phyloP scores from a whole-genome alignment of 106 monocot species.

The Narthecium ossifragum region DNA sequence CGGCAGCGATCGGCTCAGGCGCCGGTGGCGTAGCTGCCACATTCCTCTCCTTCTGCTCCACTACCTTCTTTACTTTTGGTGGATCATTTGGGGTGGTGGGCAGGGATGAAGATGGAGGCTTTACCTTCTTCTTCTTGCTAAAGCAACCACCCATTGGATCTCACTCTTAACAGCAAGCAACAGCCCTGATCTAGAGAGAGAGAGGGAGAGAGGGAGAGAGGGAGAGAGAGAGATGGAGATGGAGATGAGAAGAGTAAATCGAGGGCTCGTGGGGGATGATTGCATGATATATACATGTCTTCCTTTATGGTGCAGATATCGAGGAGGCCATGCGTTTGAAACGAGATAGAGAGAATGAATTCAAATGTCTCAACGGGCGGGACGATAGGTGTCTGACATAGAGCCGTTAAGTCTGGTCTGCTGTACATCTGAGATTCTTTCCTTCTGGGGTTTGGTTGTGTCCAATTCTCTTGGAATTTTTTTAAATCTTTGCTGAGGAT shows the following conservation, averaged over 20 bases:
- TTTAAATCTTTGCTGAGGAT: neutral
- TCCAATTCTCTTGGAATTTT: neutral
- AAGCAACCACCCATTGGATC: constrained; percentile 3
- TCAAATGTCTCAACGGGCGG: neutral
- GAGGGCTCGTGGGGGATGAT: neutral
- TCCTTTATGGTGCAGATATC: neutral
- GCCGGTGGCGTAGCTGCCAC: constrained; percentile 17
- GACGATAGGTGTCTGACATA: neutral
- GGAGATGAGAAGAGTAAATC: neutral
- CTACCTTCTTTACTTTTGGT: neutral
- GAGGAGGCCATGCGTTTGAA: neutral
- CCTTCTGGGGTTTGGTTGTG: too few relatives aligned
- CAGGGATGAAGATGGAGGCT: neutral
- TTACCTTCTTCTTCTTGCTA: constrained; percentile 2
- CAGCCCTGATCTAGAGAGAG: neutral
- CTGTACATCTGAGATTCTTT: neutral
- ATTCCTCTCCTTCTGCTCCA: neutral
- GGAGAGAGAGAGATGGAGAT: neutral
- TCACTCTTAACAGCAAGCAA: neutral
- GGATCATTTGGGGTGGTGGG: neutral
- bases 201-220: neutral
- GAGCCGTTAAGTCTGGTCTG: neutral
- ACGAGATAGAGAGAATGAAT: neutral
- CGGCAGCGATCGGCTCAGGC: constrained; percentile 39
- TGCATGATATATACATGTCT: neutral